Conservation (phyloP, 805 yeast species). For the Yarrowia alimentaria region DNA sequence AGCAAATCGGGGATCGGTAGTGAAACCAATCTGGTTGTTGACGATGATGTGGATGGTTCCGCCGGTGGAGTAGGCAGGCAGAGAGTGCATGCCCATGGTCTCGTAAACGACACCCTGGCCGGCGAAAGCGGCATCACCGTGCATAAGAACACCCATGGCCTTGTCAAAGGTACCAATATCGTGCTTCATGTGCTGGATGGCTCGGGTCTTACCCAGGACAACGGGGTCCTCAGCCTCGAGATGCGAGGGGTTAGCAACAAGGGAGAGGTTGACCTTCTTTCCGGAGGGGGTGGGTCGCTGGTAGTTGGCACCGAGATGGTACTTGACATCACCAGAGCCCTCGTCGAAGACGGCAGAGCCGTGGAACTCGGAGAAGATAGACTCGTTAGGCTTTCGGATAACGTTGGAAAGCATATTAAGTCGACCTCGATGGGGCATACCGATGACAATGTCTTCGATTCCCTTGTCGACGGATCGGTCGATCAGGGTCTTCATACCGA, state of each 20-base stretch:
- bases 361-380: slow-evolving; percentile 92
- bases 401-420: slow-evolving; percentile 96
- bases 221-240: slow-evolving; percentile 99
- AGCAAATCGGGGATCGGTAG: slow-evolving; percentile 96
- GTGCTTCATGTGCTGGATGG: slow-evolving; percentile 85
- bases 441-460: slow-evolving; percentile 92
- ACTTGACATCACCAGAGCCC: slow-evolving; percentile 98
- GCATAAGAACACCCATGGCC: slow-evolving; percentile 89
- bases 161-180: slow-evolving; percentile 80
- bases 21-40: slow-evolving; percentile 98
- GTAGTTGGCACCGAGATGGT: slow-evolving; percentile 99
- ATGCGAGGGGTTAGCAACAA: slow-evolving; percentile 99
- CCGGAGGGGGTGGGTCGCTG: slow-evolving; percentile 99
- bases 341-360: slow-evolving; percentile 89
- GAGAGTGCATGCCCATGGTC: slow-evolving; percentile 89
- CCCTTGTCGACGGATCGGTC: slow-evolving; percentile 86
- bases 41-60: slow-evolving; percentile 96
- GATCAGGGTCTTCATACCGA: slow-evolving; percentile 94
- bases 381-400: slow-evolving; percentile 97
- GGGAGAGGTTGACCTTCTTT: slow-evolving; percentile 87
- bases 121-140: slow-evolving; percentile 99
- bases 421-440: slow-evolving; percentile 99
- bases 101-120: slow-evolving; percentile 99
- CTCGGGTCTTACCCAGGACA: slow-evolving; percentile 96
- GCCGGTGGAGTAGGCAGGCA: slow-evolving; percentile 96